Percentiles rank a stretch among this genome's conserved stretches.
phyloP scores from a whole-genome alignment of 768 basidiomycete species.

The Suillus alpinus region DNA sequence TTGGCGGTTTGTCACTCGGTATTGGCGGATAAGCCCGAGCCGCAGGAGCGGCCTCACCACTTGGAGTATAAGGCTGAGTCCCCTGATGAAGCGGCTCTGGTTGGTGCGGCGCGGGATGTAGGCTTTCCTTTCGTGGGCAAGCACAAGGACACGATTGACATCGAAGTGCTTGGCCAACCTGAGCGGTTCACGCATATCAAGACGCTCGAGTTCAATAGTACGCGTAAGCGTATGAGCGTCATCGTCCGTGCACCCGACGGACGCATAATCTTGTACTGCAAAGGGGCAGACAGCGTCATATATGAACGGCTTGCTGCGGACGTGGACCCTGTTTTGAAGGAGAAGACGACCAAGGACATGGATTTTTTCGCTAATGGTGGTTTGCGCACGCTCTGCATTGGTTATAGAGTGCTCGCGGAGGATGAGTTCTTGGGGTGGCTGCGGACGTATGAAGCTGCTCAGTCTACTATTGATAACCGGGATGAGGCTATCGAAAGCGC shows the following conservation, averaged over 20 bases:
- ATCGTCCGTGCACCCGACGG: constrained; percentile 85
- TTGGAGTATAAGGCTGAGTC: constrained; percentile 95
- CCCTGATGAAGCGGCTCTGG: constrained; percentile 93
- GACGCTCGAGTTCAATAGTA: constrained; percentile 90
- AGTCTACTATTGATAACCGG: constrained; percentile 68
- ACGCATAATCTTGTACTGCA: constrained; percentile 81
- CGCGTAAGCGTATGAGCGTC: constrained; percentile 95
- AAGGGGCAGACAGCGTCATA: constrained; percentile 96
- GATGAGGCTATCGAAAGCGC: constrained; percentile 93
- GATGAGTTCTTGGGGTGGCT: constrained; percentile 85
- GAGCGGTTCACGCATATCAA: constrained; percentile 81
- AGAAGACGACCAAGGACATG: constrained; percentile 81
- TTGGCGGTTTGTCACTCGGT: constrained; percentile 94
- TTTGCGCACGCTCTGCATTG: constrained; percentile 86
- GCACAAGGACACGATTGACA: constrained; percentile 72
- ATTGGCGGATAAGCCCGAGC: constrained; percentile 73
- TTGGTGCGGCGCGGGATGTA: constrained; percentile 86
- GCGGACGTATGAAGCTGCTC: constrained; percentile 78
- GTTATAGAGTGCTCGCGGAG: constrained; percentile 74
- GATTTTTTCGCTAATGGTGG: constrained; percentile 93
- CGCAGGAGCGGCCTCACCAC: constrained; percentile 53
- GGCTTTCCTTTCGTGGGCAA: constrained; percentile 89
- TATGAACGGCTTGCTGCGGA: constrained; percentile 79
- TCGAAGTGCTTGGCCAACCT: constrained; percentile 86
- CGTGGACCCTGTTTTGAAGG: constrained; percentile 73